Conservation (phyloP, 305 asterid genomes). For the Ilex paraguariensis region DNA sequence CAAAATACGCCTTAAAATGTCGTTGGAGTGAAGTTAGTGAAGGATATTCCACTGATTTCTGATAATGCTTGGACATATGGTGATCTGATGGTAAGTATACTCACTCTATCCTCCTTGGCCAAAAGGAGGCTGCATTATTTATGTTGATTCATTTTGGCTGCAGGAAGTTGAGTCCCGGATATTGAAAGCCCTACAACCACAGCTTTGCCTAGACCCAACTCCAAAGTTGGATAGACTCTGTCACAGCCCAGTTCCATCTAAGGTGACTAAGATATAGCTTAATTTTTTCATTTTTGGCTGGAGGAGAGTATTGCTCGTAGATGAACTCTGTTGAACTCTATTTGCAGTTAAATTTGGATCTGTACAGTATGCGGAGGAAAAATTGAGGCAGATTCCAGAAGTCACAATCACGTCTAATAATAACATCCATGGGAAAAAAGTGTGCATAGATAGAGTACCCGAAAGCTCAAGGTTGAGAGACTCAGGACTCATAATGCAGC, state of each 20-base stretch:
- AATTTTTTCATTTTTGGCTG: slow-evolving; percentile 9
- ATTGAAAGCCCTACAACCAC: slow-evolving; percentile 85
- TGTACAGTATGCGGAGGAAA: slow-evolving; percentile 66
- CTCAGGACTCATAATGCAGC: slow-evolving; percentile 47
- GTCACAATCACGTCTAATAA: slow-evolving; percentile 44
- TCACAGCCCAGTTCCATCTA: slow-evolving; percentile 37
- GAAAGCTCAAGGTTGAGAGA: slow-evolving; percentile 72
- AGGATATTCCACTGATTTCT: slow-evolving; percentile 86
- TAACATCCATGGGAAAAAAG: slow-evolving; percentile 54
- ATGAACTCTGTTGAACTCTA: slow-evolving; percentile 16
- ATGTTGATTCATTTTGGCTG: slow-evolving; percentile 29
- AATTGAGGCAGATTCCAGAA: slow-evolving; percentile 60
- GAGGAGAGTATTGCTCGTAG: slow-evolving; percentile 6
- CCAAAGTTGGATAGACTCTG: slow-evolving; percentile 68
- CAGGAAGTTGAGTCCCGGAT: slow-evolving; percentile 98
- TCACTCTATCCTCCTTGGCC: slow-evolving; percentile 15
- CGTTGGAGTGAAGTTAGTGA: slow-evolving; percentile 85
- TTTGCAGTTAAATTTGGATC: slow-evolving; percentile 65
- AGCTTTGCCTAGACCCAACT: slow-evolving; percentile 74
- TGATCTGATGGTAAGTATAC: slow-evolving; percentile 83
- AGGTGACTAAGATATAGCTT: slow-evolving; percentile 39
- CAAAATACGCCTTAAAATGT: slow-evolving; percentile 75
- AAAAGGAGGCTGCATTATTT: slow-evolving; percentile 16
- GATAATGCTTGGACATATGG: slow-evolving; percentile 93
- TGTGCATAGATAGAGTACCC: slow-evolving; percentile 55